phyloP scores from a whole-genome alignment of 169 alveolate species.

The Plasmodium sp. region DNA sequence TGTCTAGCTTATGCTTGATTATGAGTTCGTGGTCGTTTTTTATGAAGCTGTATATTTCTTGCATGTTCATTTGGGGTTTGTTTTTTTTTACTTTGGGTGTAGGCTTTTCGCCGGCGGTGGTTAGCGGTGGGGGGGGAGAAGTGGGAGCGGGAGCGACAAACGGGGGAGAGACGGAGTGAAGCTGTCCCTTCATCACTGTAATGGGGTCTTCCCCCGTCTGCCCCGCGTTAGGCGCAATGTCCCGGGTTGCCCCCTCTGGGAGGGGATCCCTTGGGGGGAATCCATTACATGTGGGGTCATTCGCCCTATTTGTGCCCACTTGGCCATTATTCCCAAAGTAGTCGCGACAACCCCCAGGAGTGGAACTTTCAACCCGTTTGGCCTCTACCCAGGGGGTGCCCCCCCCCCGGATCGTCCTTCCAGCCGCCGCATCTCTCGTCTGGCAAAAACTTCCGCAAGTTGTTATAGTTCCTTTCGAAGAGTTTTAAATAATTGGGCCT shows the following conservation, averaged over 20 bases:
- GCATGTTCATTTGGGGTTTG: slow-evolving; percentile 24
- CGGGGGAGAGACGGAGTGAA: background rate
- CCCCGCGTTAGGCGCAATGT: background rate
- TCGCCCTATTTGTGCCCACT: background rate
- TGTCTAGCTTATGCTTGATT: slow-evolving; percentile 48
- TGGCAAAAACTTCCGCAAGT: background rate
- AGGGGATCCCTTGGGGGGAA: background rate
- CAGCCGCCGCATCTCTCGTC: background rate
- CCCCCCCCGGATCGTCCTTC: background rate
- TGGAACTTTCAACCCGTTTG: background rate
- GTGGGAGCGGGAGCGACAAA: no score
- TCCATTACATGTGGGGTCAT: background rate
- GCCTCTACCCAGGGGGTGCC: background rate
- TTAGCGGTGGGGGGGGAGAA: background rate
- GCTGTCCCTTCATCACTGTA: background rate
- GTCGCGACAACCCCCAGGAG: background rate
- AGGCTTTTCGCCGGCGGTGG: background rate
- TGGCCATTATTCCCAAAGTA: background rate
- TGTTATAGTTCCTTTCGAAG: slow-evolving; percentile 62
- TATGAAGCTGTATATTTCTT: slow-evolving; percentile 38
- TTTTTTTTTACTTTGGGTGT: slow-evolving; percentile 33
- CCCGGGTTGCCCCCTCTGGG: background rate
- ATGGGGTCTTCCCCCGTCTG: background rate
- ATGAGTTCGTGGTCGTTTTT: slow-evolving; percentile 68
- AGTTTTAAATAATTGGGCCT: slow-evolving; percentile 66